Percentiles rank a stretch among this genome's conserved stretches.
Evolutionary conservation across 352 stramenopile genomes (phyloP).

Genomic region (Plasmopara muralis): DNA sequence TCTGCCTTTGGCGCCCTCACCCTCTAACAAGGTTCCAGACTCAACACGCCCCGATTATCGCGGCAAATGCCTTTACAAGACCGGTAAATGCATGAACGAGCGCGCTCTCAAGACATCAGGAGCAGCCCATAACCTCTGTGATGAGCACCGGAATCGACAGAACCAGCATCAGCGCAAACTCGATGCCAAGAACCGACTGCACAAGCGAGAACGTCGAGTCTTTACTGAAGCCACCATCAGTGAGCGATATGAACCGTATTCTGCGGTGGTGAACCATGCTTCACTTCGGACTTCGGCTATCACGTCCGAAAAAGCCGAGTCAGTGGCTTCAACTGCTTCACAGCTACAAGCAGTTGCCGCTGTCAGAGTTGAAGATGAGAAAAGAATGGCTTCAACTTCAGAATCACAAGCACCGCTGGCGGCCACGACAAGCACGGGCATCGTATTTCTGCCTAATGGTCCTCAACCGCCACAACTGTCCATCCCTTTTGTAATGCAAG

Average conservation of each 20-base stretch:
- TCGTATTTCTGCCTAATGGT: constrained; percentile 41
- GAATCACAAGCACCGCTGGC: constrained; percentile 1
- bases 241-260: constrained; percentile 26
- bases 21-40: constrained; percentile 9
- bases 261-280: constrained; percentile 5
- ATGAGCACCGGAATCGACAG: constrained; percentile 75
- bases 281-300: not conserved
- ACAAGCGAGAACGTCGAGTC: constrained; percentile 51
- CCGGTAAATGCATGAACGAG: constrained; percentile 80
- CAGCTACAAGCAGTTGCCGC: not conserved
- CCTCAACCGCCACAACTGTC: constrained; percentile 48
- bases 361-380: constrained; percentile 3
- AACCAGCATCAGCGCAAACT: constrained; percentile 86
- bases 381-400: constrained; percentile 3
- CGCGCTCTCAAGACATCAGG: constrained; percentile 81
- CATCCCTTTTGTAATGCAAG: constrained; percentile 51
- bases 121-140: constrained; percentile 76
- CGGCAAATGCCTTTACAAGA: constrained; percentile 84
- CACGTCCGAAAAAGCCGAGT: constrained; percentile 10
- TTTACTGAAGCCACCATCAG: constrained; percentile 1
- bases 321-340: constrained; percentile 1
- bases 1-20: not conserved
- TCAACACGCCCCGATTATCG: constrained; percentile 44
- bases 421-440: constrained; percentile 13
- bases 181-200: constrained; percentile 71